These are phyloP conservation scores for Pontederia crassipes DNA, from an alignment of 176 grass and related monocot species.

Conservation along the genomic window DNA sequence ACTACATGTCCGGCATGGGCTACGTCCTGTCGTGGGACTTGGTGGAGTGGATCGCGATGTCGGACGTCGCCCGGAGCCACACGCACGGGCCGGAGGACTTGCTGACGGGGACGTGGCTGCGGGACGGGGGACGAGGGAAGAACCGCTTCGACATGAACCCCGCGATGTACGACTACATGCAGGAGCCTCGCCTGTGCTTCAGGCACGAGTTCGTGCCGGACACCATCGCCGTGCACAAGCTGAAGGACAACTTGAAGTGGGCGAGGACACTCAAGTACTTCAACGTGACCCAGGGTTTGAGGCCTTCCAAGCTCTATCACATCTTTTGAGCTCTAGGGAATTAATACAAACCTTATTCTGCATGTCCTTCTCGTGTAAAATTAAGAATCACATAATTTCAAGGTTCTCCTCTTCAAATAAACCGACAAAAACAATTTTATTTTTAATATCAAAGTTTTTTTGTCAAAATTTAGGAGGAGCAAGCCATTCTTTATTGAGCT, in stretches of 20 bases:
- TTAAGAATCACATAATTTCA: no score
- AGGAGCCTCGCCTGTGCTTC: not conserved
- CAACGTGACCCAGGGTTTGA: constrained; percentile 2
- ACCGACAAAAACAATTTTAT: no score
- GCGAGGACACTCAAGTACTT: constrained; percentile 4
- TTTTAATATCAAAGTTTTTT: no score
- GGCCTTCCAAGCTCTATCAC: constrained; percentile 2
- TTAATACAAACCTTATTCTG: no score
- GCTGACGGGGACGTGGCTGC: constrained; percentile 9
- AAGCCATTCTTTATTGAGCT: no score
- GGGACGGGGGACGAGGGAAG: not conserved
- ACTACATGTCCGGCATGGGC: constrained; percentile 11
- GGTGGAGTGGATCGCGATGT: constrained; percentile 11
- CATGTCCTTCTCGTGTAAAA: no score
- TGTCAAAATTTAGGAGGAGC: no score
- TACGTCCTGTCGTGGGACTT: constrained; percentile 16
- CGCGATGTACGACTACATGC: not conserved
- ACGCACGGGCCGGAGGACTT: constrained; percentile 9
- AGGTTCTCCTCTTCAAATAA: no score
- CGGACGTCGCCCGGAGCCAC: not conserved
- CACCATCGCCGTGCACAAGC: constrained; percentile 12
- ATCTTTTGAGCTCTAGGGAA: not conserved
- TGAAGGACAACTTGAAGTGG: constrained; percentile 10
- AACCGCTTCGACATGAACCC: not conserved
- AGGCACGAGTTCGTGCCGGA: constrained; percentile 6